These are phyloP conservation scores for Psilocybe azurescens DNA, from an alignment of 768 basidiomycete genomes.

Conservation along the genomic window DNA sequence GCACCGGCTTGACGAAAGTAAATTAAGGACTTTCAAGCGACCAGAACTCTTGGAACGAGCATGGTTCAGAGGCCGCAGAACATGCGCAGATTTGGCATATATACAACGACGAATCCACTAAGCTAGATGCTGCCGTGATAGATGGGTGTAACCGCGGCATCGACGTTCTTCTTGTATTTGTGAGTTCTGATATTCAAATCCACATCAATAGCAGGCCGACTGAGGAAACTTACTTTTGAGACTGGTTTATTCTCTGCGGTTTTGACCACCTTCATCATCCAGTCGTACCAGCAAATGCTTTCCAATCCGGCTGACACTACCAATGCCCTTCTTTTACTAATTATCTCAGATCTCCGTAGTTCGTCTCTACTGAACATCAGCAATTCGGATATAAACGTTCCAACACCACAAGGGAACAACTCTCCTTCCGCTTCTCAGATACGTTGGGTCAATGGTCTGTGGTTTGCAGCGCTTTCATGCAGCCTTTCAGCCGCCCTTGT, in stretches of 20 bases:
- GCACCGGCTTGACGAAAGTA: background rate
- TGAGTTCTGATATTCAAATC: conserved; percentile 32
- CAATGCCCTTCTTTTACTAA: conserved; percentile 36
- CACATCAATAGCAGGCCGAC: background rate
- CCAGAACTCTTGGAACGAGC: conserved; percentile 26
- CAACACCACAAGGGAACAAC: background rate
- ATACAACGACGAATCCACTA: conserved; percentile 45
- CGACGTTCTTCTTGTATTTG: conserved; percentile 51
- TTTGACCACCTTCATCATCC: conserved; percentile 49
- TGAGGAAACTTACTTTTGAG: conserved; percentile 22
- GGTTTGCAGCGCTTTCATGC: conserved; percentile 49
- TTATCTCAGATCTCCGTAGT: conserved; percentile 28
- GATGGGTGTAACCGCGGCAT: conserved; percentile 48
- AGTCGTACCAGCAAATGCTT: conserved; percentile 43
- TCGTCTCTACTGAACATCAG: conserved; percentile 18
- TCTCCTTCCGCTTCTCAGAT: conserved; percentile 29
- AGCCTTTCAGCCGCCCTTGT: conserved; percentile 47
- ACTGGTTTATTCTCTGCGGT: conserved; percentile 50
- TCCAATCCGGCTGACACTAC: conserved; percentile 38
- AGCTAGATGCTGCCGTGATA: conserved; percentile 36
- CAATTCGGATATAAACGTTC: background rate
- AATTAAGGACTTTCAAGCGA: background rate
- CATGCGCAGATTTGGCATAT: conserved; percentile 45
- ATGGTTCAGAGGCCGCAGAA: conserved; percentile 39
- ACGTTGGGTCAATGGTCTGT: conserved; percentile 49